phyloP scores from a whole-genome alignment of 306 rosid genomes.

The Hippophae tibetana region DNA sequence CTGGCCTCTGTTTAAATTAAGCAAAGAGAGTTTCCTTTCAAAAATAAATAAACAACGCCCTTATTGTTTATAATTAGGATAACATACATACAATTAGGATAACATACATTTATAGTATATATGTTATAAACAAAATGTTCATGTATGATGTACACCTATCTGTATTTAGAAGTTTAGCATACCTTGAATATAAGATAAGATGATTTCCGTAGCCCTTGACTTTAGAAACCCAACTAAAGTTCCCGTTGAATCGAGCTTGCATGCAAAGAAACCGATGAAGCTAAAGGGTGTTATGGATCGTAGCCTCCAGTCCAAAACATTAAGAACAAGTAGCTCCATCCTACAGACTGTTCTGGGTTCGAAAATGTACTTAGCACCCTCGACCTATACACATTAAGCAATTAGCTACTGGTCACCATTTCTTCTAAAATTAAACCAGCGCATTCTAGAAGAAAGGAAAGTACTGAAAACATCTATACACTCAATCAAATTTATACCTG shows the following conservation, averaged over 20 bases:
- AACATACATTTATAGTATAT: too few relatives aligned
- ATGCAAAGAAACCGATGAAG: slow-evolving; percentile 71
- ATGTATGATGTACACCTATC: not conserved
- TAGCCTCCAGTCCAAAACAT: slow-evolving; percentile 85
- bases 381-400: slow-evolving; percentile 32
- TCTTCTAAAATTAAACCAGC: too few relatives aligned
- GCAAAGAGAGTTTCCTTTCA: slow-evolving; percentile 5
- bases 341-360: slow-evolving; percentile 70
- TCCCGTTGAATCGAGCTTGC: slow-evolving; percentile 72
- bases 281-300: slow-evolving; percentile 91
- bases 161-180: not conserved
- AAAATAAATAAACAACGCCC: not conserved
- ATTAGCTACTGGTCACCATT: too few relatives aligned
- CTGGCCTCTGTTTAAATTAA: slow-evolving; percentile 49
- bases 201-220: slow-evolving; percentile 73
- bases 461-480: too few relatives aligned
- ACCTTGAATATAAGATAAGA: slow-evolving; percentile 76
- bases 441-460: too few relatives aligned
- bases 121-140: too few relatives aligned
- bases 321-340: slow-evolving; percentile 82
- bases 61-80: not conserved
- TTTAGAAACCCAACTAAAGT: slow-evolving; percentile 49
- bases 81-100: too few relatives aligned
- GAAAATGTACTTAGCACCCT: slow-evolving; percentile 74
- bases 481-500: slow-evolving; percentile 42